Evolutionary conservation across 2,329 filamentous ascomycete species (phyloP).

Genomic region (Penicillium hesseltinei): DNA sequence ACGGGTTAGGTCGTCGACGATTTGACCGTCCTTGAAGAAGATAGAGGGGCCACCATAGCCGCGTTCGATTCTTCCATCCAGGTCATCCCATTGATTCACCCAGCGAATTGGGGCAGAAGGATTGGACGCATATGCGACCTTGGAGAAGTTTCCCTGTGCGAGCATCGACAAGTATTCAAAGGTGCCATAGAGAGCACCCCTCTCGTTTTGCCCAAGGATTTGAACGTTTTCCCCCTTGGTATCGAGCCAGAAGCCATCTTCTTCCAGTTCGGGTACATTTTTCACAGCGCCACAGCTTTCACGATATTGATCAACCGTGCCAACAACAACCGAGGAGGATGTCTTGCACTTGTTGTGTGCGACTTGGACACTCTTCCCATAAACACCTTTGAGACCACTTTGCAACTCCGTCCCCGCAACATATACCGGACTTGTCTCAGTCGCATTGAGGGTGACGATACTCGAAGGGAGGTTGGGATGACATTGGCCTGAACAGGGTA

Average conservation of each 20-base stretch:
- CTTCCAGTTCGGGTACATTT: slow-evolving; percentile 28
- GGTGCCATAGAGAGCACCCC: slow-evolving; percentile 66
- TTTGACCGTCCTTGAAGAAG: slow-evolving; percentile 60
- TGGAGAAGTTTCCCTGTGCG: slow-evolving; percentile 57
- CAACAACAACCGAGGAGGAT: slow-evolving; percentile 28
- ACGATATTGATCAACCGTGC: slow-evolving; percentile 33
- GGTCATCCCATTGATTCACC: slow-evolving; percentile 73
- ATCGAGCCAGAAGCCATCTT: slow-evolving; percentile 59
- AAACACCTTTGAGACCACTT: slow-evolving; percentile 57
- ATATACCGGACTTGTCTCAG: slow-evolving; percentile 55
- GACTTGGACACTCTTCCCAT: slow-evolving; percentile 49
- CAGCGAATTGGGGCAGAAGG: slow-evolving; percentile 64
- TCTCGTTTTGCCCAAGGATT: slow-evolving; percentile 48
- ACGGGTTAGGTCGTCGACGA: slow-evolving; percentile 60
- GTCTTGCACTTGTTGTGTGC: slow-evolving; percentile 22
- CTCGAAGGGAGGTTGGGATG: slow-evolving; percentile 46
- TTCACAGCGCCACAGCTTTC: slow-evolving; percentile 19
- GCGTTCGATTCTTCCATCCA: slow-evolving; percentile 65
- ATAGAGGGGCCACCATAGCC: slow-evolving; percentile 68
- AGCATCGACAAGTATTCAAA: slow-evolving; percentile 67
- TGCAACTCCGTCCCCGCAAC: slow-evolving; percentile 60
- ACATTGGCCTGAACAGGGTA: slow-evolving; percentile 43
- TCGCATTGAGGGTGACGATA: slow-evolving; percentile 56
- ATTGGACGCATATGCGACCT: slow-evolving; percentile 51
- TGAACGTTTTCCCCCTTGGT: slow-evolving; percentile 48